Percentiles rank a stretch among this genome's conserved stretches.
Evolutionary conservation across 2,329 filamentous ascomycete genomes (phyloP).

Genomic region (Nigrospora sphaerica): DNA sequence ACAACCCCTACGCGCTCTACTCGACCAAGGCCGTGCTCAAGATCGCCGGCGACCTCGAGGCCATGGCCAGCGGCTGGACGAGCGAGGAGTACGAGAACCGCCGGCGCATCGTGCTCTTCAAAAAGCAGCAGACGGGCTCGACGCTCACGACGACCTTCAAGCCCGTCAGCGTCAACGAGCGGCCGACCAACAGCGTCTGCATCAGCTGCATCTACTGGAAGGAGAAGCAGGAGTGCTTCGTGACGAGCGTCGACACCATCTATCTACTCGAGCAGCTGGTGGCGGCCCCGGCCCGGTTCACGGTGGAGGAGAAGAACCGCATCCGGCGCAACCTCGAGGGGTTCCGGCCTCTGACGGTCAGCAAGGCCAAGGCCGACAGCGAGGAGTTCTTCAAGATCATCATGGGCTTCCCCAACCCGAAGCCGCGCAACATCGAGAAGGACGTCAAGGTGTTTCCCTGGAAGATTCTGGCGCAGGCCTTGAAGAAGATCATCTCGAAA

Average conservation of each 20-base stretch:
- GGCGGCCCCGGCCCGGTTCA: slow-evolving; percentile 67
- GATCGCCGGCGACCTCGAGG: slow-evolving; percentile 75
- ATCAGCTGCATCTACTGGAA: slow-evolving; percentile 98
- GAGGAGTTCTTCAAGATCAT: slow-evolving; percentile 99
- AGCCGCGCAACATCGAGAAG: slow-evolving; percentile 97
- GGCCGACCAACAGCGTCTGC: slow-evolving; percentile 78
- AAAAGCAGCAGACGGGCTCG: slow-evolving; percentile 72
- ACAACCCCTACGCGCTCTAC: slow-evolving; percentile 76
- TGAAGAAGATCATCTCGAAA: slow-evolving; percentile 99
- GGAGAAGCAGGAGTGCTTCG: slow-evolving; percentile 82
- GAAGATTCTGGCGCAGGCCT: slow-evolving; percentile 77
- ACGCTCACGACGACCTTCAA: slow-evolving; percentile 77
- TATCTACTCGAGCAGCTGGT: slow-evolving; percentile 89
- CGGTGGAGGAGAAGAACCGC: slow-evolving; percentile 96
- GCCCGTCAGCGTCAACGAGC: slow-evolving; percentile 70
- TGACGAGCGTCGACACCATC: slow-evolving; percentile 96
- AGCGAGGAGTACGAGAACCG: slow-evolving; percentile 72
- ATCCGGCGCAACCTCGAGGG: slow-evolving; percentile 94
- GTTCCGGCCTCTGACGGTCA: slow-evolving; percentile 86
- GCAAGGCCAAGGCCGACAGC: slow-evolving; percentile 84
- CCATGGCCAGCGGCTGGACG: slow-evolving; percentile 80
- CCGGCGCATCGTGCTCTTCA: slow-evolving; percentile 83
- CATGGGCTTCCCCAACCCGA: slow-evolving; percentile 93
- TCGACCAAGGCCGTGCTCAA: slow-evolving; percentile 79
- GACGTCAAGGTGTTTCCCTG: slow-evolving; percentile 98